A percentile compares a stretch with the other conserved stretches of the same genome.
Evolutionary conservation across 805 yeast species (phyloP).

Genomic region (Myxozyma lipomycoides): DNA sequence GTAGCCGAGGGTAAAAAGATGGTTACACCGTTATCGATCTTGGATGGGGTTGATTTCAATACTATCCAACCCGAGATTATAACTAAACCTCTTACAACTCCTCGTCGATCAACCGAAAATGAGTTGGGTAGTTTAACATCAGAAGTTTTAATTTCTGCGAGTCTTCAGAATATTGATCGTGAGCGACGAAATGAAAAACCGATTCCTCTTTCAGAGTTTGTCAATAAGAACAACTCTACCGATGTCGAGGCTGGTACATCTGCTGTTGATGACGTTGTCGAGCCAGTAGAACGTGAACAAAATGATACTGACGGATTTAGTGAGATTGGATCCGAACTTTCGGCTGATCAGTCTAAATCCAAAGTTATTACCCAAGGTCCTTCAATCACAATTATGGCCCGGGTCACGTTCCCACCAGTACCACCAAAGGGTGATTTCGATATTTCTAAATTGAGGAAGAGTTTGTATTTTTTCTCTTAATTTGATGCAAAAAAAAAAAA

Average conservation of each 20-base stretch:
- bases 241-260: not conserved
- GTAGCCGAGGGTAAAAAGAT: slow-evolving; percentile 50
- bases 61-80: slow-evolving; percentile 4
- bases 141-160: slow-evolving; percentile 30
- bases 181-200: not conserved
- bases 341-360: not conserved
- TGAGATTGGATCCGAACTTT: not conserved
- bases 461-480: slow-evolving; percentile 69
- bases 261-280: not conserved
- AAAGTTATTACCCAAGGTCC: not conserved
- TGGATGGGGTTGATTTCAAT: slow-evolving; percentile 14
- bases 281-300: slow-evolving; percentile 3
- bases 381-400: slow-evolving; percentile 4
- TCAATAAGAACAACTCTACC: not conserved
- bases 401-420: slow-evolving; percentile 27
- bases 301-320: not conserved
- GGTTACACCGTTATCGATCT: slow-evolving; percentile 67
- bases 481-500: no score
- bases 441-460: slow-evolving; percentile 63
- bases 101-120: slow-evolving; percentile 33
- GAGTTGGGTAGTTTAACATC: slow-evolving; percentile 34
- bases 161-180: slow-evolving; percentile 11
- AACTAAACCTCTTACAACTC: not conserved
- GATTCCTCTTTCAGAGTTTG: not conserved
- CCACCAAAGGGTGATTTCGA: slow-evolving; percentile 65